These are phyloP conservation scores for Citrus sinensis DNA, from an alignment of 345 rosid species.

Conservation along the genomic window DNA sequence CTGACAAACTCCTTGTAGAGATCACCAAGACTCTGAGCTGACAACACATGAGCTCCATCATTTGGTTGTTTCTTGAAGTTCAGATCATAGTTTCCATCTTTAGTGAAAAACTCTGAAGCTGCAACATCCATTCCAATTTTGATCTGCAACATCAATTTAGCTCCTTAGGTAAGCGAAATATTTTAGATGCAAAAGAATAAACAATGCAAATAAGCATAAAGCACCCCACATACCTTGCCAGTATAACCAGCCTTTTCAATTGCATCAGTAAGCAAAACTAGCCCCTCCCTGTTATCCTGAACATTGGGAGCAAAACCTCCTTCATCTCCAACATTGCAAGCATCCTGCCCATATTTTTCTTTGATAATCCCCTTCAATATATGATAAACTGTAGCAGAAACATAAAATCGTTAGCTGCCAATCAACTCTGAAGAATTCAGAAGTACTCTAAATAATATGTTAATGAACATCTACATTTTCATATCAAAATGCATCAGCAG, in stretches of 20 bases:
- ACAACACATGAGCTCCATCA: slow-evolving; percentile 79
- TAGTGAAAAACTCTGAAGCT: slow-evolving; percentile 87
- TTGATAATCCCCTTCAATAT: slow-evolving; percentile 81
- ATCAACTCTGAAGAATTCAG: background rate
- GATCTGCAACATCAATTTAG: slow-evolving; percentile 49
- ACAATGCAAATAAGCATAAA: background rate
- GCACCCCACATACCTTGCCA: slow-evolving; percentile 56
- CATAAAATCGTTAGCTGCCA: background rate
- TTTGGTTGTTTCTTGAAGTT: slow-evolving; percentile 96
- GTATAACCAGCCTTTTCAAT: slow-evolving; percentile 95
- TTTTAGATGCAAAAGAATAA: background rate
- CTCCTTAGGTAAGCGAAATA: background rate
- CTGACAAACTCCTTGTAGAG: slow-evolving; percentile 82
- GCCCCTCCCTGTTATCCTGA: slow-evolving; percentile 96
- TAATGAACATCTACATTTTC: background rate
- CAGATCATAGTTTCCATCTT: slow-evolving; percentile 81
- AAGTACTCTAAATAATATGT: background rate
- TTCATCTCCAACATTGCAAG: slow-evolving; percentile 99
- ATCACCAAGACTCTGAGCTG: slow-evolving; percentile 73
- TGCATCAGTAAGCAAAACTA: slow-evolving; percentile 92
- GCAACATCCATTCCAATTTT: slow-evolving; percentile 99
- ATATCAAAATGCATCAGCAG: background rate
- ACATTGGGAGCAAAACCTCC: slow-evolving; percentile 99
- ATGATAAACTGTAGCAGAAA: slow-evolving; percentile 69
- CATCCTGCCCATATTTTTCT: slow-evolving; percentile 93